Base-by-base conservation (phyloP, 2,329 filamentous ascomycete species). In the Sporothrix globosa region DNA sequence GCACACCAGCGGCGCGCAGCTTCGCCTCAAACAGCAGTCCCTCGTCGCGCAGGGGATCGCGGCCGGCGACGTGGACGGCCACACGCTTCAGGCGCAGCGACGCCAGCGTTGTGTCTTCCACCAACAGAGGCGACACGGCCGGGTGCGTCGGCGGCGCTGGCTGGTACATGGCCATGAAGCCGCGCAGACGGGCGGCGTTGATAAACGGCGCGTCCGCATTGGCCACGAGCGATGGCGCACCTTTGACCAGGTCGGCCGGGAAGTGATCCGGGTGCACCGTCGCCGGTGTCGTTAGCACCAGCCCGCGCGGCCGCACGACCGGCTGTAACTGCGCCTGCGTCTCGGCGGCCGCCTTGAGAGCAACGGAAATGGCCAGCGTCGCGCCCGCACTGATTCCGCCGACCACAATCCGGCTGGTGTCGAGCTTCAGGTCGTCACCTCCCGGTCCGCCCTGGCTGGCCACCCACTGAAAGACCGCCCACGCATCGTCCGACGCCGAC, bases 381-480 rank as follows among this genome's bases (percentile, higher is more conserved):
- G 80, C 3, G 14, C 83, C 83, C 0, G 83, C 82, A 0, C 82
- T 84, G 21, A 82, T 78, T 1, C 83, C 83, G 5, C 83, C 82
- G 0, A 85, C 76, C 0, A 84, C 74, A 2, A 85, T 73, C 1
- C 76, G 76, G 0, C 73, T 72, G 0, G 77, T 68, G 52, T 85
- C 81, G 3, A 82, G 13, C 2, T 48, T 48, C 1, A 41, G 19
- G 24, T 19, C n/a, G 4, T 5, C 17, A 1, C 56, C 67, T 80
- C 11, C 79, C 50, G 27, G 2, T 30, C 27, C 27, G 2, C 27
- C 27, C 27, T 30, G 27, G 27, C 27, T 30, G 27, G 82, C 77
- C 0, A 84, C 73, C 84, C 84, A 87, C 19, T 82, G 78, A 53
- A 85, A 83, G 0, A 82, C 81, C 68, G 86, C 85, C 73, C 83